A percentile compares a stretch with the other conserved stretches of the same genome.
Evolutionary conservation across 2,329 filamentous ascomycete species (phyloP).

Genomic region (Colletotrichum sp.): DNA sequence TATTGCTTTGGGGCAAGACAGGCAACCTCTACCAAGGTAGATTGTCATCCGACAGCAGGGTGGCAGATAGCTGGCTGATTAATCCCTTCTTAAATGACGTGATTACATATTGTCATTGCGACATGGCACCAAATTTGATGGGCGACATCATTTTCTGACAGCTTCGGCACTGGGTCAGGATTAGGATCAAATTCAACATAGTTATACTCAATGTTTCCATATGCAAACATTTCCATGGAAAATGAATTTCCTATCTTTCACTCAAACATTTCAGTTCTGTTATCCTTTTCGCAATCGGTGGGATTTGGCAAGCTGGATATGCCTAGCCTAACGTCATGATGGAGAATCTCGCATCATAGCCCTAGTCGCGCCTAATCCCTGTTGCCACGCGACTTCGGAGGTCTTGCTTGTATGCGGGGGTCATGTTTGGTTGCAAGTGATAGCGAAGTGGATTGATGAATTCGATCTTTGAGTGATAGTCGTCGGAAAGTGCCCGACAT

Average conservation of each 20-base stretch:
- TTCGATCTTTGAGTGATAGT: not conserved
- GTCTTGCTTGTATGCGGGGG: not conserved
- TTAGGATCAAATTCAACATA: not conserved
- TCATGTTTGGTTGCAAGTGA: not conserved
- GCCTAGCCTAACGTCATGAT: not conserved
- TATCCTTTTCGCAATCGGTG: not conserved
- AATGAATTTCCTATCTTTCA: not conserved
- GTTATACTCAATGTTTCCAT: not conserved
- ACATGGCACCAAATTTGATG: not conserved
- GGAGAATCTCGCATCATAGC: not conserved
- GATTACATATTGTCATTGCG: not conserved
- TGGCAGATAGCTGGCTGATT: not conserved
- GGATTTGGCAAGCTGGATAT: not conserved
- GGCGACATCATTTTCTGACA: too few relatives aligned
- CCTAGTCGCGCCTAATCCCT: not conserved
- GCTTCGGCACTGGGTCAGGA: not conserved
- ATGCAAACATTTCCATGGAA: not conserved
- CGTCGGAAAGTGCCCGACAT: not conserved
- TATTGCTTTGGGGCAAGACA: not conserved
- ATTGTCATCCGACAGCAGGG: not conserved
- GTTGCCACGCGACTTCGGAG: not conserved
- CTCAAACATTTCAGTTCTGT: not conserved
- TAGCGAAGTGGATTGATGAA: not conserved
- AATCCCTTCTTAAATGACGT: not conserved
- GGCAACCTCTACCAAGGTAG: not conserved